Conservation (phyloP, 2,329 filamentous ascomycete species). For the Neofusicoccum parvum region DNA sequence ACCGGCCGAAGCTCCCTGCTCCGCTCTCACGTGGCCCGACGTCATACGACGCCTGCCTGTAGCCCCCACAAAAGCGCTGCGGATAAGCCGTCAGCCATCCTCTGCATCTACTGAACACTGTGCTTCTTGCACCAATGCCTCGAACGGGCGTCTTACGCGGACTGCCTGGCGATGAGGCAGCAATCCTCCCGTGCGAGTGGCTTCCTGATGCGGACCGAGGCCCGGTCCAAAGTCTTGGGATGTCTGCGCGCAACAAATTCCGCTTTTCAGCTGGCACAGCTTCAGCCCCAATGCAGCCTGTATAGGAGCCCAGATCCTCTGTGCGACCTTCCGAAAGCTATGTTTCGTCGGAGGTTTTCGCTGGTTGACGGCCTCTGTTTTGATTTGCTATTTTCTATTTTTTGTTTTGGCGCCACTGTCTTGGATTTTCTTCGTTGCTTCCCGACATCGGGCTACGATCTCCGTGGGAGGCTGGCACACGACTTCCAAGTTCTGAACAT, state of each 20-base stretch:
- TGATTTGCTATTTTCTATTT: neutral
- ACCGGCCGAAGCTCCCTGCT: neutral
- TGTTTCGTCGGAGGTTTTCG: neutral
- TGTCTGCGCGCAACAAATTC: neutral
- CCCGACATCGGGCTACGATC: neutral
- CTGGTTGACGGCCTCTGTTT: neutral
- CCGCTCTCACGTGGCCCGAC: slow-evolving; percentile 8
- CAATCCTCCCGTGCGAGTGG: neutral
- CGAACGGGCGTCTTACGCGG: no score
- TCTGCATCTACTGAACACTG: no score
- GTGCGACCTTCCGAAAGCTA: neutral
- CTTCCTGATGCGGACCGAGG: neutral
- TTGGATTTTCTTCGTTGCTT: neutral
- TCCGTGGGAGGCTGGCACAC: no score
- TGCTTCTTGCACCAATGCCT: no score
- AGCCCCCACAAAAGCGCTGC: no score
- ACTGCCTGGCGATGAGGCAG: no score
- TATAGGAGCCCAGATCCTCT: neutral
- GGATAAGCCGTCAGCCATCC: no score
- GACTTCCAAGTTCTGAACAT: no score
- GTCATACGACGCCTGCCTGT: neutral
- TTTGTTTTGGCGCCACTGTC: no score
- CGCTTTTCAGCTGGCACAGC: neutral
- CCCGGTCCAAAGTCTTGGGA: neutral
- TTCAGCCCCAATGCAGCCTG: neutral